These are phyloP conservation scores for Petrea volubilis DNA, from an alignment of 257 asterid genomes.

Conservation along the genomic window DNA sequence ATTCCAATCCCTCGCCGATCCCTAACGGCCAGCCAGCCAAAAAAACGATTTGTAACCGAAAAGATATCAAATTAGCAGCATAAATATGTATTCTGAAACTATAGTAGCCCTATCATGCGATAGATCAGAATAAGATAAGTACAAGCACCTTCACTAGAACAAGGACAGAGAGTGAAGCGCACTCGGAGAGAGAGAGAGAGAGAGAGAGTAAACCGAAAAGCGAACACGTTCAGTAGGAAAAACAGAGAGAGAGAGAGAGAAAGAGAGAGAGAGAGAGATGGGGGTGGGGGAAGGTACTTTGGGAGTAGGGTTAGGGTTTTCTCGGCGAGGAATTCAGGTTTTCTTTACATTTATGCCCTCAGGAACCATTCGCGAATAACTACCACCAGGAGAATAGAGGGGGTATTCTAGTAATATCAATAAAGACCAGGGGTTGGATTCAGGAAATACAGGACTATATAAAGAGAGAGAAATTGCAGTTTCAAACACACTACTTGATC, in stretches of 20 bases:
- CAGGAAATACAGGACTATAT: not conserved
- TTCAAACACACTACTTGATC: constrained; percentile 54
- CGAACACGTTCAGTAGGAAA: too few species aligned
- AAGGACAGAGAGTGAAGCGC: not conserved
- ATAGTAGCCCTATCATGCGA: not conserved
- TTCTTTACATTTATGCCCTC: constrained; percentile 26
- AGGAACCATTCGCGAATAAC: not conserved
- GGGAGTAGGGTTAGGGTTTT: constrained; percentile 35
- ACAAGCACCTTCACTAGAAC: constrained; percentile 22
- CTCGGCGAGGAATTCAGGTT: not conserved
- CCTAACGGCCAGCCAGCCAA: constrained; percentile 3
- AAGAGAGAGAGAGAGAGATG: not conserved
- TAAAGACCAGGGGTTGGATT: not conserved
- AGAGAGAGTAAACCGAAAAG: too few species aligned
- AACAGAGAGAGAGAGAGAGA: too few species aligned
- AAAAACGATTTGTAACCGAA: constrained; percentile 2
- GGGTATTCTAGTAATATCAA: constrained; percentile 28
- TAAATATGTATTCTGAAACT: not conserved
- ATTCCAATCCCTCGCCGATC: not conserved
- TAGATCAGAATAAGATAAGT: not conserved
- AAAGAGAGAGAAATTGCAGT: not conserved
- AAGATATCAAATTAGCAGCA: constrained; percentile 22
- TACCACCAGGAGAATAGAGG: not conserved
- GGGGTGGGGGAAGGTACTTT: not conserved
- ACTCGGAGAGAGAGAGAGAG: not conserved